Percentiles rank a stretch among this genome's conserved stretches.
Conservation (phyloP, 768 basidiomycete genomes). For the Strobilomyces dryophilus region DNA sequence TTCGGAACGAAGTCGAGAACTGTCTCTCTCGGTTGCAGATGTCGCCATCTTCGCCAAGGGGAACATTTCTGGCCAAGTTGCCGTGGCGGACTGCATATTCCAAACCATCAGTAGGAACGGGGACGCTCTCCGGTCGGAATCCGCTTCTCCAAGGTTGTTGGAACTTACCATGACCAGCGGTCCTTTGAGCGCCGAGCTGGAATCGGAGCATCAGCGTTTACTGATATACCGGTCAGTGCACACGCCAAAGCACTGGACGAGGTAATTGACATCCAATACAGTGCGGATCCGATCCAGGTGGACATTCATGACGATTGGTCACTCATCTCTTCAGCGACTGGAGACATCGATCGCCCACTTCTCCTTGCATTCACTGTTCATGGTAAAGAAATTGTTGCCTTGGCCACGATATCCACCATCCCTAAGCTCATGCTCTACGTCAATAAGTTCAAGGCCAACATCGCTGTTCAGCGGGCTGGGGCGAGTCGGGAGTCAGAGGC, state of each 20-base stretch:
- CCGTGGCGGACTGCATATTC: conserved; percentile 69
- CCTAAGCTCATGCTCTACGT: conserved; percentile 72
- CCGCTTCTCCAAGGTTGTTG: conserved; percentile 49
- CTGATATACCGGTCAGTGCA: conserved; percentile 66
- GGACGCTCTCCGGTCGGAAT: conserved; percentile 31
- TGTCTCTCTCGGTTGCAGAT: conserved; percentile 63
- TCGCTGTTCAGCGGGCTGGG: conserved; percentile 68
- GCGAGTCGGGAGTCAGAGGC: conserved; percentile 77
- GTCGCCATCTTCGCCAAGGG: conserved; percentile 56
- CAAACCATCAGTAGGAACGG: conserved; percentile 62
- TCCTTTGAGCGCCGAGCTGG: conserved; percentile 57
- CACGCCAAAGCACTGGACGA: not conserved
- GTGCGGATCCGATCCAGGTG: conserved; percentile 75
- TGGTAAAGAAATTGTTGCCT: conserved; percentile 62
- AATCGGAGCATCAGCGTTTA: conserved; percentile 73
- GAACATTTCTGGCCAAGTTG: conserved; percentile 65
- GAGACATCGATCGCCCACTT: conserved; percentile 48
- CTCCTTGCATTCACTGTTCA: conserved; percentile 71
- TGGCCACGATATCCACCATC: conserved; percentile 70
- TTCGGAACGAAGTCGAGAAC: conserved; percentile 54
- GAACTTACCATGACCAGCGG: conserved; percentile 76
- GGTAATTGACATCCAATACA: conserved; percentile 25
- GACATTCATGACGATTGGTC: conserved; percentile 84
- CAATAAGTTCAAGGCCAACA: conserved; percentile 69
- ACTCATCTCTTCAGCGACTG: conserved; percentile 35